phyloP scores from a whole-genome alignment of 2,329 filamentous ascomycete species.

The Gliomastix tumulicola region DNA sequence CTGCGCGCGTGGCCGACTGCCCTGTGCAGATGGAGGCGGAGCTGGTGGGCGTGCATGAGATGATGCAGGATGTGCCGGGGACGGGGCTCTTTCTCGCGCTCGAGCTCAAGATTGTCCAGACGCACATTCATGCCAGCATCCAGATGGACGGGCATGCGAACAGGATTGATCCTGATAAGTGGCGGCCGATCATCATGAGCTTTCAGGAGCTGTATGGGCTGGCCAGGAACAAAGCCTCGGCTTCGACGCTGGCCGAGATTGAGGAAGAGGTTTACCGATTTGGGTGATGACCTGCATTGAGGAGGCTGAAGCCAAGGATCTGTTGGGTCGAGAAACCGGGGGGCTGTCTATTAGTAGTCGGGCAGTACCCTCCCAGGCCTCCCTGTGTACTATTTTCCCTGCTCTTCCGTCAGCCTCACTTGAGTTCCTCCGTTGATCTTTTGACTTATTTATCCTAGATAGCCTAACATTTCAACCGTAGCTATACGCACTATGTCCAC shows the following conservation, averaged over 20 bases:
- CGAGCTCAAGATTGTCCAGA: constrained; percentile 26
- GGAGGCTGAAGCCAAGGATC: too few species aligned
- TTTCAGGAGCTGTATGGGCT: constrained; percentile 35
- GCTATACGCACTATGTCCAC: too few species aligned
- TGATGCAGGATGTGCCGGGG: constrained; percentile 22
- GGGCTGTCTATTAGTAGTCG: too few species aligned
- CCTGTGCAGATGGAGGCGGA: constrained; percentile 34
- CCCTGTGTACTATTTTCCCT: too few species aligned
- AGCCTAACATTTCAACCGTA: too few species aligned
- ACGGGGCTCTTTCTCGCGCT: constrained; percentile 20
- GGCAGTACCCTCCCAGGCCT: too few species aligned
- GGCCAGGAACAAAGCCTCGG: constrained; percentile 13
- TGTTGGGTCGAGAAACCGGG: too few species aligned
- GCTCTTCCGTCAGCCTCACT: too few species aligned
- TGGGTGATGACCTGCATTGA: too few species aligned
- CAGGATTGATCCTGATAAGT: constrained; percentile 31
- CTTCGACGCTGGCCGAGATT: constrained; percentile 14
- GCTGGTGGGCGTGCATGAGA: constrained; percentile 19
- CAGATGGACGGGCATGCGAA: constrained; percentile 26
- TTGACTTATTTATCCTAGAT: too few species aligned
- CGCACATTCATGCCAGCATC: constrained; percentile 22
- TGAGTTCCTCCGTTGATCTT: too few species aligned
- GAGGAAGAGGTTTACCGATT: constrained; percentile 22
- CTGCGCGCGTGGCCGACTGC: constrained; percentile 26
- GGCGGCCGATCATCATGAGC: constrained; percentile 34